These are phyloP conservation scores for Starmerella vaccinii DNA, from an alignment of 805 yeast genomes.

Conservation along the genomic window DNA sequence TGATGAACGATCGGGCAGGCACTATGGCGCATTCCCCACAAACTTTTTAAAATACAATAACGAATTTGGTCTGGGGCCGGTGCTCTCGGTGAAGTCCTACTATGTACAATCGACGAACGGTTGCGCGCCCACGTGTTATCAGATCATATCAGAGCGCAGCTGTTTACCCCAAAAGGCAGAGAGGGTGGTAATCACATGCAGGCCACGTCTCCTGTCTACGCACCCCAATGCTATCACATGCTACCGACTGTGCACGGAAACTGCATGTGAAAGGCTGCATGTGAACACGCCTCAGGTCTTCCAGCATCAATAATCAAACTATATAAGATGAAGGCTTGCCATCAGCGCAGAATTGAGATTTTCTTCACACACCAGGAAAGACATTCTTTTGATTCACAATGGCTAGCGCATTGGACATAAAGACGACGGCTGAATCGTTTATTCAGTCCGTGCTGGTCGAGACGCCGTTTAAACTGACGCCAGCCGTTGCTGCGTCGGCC, in stretches of 20 bases:
- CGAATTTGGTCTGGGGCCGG: no score
- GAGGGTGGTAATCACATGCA: conserved; percentile 3
- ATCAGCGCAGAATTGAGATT: not conserved
- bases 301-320: not conserved
- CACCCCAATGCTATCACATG: conserved; percentile 3
- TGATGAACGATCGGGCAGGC: no score
- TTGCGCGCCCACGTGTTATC: not conserved
- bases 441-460: not conserved
- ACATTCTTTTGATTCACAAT: not conserved
- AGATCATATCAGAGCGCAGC: not conserved
- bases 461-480: conserved; percentile 9
- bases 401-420: not conserved
- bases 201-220: not conserved
- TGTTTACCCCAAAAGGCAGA: conserved; percentile 1
- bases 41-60: no score
- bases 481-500: conserved; percentile 20
- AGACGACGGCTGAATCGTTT: not conserved
- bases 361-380: not conserved
- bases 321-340: not conserved
- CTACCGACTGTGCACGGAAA: not conserved
- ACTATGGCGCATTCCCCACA: no score
- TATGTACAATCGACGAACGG: not conserved
- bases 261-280: conserved; percentile 6
- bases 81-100: no score
- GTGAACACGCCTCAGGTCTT: not conserved